Evolutionary conservation across 2,329 filamentous ascomycete genomes (phyloP).

Genomic region (Ceratocystis alfenasii): DNA sequence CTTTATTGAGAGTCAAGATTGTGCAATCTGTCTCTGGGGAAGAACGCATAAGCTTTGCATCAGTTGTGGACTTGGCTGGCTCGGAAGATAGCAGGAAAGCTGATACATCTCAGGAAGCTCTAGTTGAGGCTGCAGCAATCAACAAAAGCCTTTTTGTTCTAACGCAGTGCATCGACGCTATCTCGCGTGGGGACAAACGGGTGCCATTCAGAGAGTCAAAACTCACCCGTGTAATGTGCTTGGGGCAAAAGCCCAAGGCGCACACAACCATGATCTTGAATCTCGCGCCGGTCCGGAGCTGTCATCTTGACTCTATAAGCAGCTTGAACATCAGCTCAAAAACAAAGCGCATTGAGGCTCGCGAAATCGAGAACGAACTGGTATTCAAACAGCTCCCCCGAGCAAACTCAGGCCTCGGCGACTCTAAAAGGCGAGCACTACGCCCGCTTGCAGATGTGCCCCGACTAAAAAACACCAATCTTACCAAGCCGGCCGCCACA

Average conservation of each 20-base stretch:
- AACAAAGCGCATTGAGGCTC: slow-evolving; percentile 90
- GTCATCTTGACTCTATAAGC: slow-evolving; percentile 85
- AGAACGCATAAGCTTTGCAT: slow-evolving; percentile 67
- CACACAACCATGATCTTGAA: slow-evolving; percentile 96
- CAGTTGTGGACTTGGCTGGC: slow-evolving; percentile 86
- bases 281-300: slow-evolving; percentile 78
- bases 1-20: slow-evolving; percentile 81
- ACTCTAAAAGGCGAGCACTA: slow-evolving; percentile 58
- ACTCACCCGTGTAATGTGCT: slow-evolving; percentile 86
- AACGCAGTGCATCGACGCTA: slow-evolving; percentile 90
- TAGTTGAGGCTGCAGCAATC: slow-evolving; percentile 93
- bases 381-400: slow-evolving; percentile 67
- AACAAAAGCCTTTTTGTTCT: slow-evolving; percentile 95
- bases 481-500: slow-evolving; percentile 24
- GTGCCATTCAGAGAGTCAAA: slow-evolving; percentile 93
- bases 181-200: slow-evolving; percentile 59
- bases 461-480: background rate
- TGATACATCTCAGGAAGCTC: slow-evolving; percentile 80
- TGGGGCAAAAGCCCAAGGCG: slow-evolving; percentile 80
- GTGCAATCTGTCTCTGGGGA: slow-evolving; percentile 60
- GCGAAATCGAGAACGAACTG: slow-evolving; percentile 90
- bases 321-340: slow-evolving; percentile 90
- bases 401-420: slow-evolving; percentile 34
- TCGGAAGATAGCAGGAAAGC: slow-evolving; percentile 92
- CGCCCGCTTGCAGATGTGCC: slow-evolving; percentile 44